Evolutionary conservation across 192 early-diverging fungal genomes (phyloP), one percentile per base, ranked within the genome.

Genomic region (Coemansia sp.): DNA sequence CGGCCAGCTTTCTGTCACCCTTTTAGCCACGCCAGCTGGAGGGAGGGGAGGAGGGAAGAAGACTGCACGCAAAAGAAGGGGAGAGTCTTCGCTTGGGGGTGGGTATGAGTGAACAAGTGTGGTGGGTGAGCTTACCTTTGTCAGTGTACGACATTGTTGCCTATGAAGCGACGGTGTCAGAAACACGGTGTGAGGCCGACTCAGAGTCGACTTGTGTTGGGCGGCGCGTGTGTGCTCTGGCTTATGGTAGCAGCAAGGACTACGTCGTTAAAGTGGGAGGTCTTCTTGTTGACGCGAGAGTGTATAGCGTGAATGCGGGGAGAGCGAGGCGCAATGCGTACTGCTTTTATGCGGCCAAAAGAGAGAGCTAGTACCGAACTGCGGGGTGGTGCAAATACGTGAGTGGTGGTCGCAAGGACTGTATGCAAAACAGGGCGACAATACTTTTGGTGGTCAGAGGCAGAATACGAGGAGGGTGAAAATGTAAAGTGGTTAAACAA

Each of bases 111-210:
- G 55, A 39, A 48, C 56, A 55, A 40, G 37, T 57, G 35, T 39
- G 40, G 37, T 27, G 36, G 12, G 27, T 40, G 55, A 0, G 22
- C 55, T 52, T 75, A 75, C 73, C 73, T 75, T 55, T 75, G 35
- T 75, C 73, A 14, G 62, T 65, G 39, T 75, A 75, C 62, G 63
- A 50, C 58, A 65, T 43, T 43, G 17, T 18, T 21, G 41, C 19
- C 21, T 6, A 19, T 8, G 41, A 22, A 43, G 18, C 41, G 29
- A 32, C 41, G 18, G 18, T 43, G 41, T n/a, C 4, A 43, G 9
- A 4, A 18, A 18, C 19, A 18, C 21, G 15, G 19, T 8, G 41
- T 8, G 41, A 17, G 41, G 8, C 9, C 3, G 41, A 4, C 9
- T 21, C n/a, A n/a, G n/a, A n/a, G n/a, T n/a, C n/a, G n/a, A n/a